Evolutionary conservation across 768 basidiomycete genomes (phyloP).

Genomic region (Boletus pseudopeckii): DNA sequence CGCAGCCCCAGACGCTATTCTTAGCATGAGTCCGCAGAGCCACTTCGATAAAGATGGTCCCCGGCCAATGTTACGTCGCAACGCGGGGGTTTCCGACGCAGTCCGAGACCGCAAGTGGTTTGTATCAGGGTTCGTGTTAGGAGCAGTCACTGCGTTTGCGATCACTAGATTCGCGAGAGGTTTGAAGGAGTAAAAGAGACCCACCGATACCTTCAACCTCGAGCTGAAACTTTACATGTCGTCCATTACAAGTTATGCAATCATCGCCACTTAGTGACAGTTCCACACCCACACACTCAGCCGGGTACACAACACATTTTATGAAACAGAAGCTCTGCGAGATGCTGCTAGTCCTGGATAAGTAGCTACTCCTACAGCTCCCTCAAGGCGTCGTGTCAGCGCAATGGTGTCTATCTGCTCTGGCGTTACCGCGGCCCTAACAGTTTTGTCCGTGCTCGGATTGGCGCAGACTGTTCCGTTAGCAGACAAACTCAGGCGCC

Average conservation of each 20-base stretch:
- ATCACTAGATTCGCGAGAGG: background rate
- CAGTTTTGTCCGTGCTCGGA: slow-evolving; percentile 13
- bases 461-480: slow-evolving; percentile 17
- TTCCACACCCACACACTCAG: background rate
- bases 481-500: slow-evolving; percentile 15
- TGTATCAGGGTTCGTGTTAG: slow-evolving; percentile 19
- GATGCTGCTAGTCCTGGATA: background rate
- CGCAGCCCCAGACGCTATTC: slow-evolving; percentile 22
- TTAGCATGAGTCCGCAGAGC: slow-evolving; percentile 3
- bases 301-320: background rate
- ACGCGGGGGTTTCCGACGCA: background rate
- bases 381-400: background rate
- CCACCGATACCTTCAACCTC: background rate
- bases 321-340: background rate
- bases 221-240: no score
- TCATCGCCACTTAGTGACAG: background rate
- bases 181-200: background rate
- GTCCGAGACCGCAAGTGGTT: slow-evolving; percentile 10
- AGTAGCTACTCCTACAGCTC: background rate
- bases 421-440: background rate
- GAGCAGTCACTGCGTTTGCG: slow-evolving; percentile 6
- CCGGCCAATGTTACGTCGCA: slow-evolving; percentile 12
- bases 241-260: background rate
- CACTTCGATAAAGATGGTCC: slow-evolving; percentile 17
- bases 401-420: slow-evolving; percentile 19